phyloP scores from a whole-genome alignment of 2,329 filamentous ascomycete species.

The Colletotrichum sansevieriae region DNA sequence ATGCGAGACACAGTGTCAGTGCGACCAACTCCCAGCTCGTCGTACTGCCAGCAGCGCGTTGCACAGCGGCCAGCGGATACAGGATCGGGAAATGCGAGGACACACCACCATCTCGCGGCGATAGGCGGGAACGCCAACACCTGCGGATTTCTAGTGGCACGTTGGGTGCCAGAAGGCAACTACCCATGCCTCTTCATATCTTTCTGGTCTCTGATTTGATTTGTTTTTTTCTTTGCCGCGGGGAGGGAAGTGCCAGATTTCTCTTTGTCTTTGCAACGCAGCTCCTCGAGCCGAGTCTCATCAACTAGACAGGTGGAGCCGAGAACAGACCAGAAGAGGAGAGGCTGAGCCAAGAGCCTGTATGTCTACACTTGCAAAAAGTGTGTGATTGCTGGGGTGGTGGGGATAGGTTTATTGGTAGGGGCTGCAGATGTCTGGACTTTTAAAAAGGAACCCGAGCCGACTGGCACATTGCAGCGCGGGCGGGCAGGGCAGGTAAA shows the following conservation, averaged over 20 bases:
- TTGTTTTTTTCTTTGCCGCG: slow-evolving; percentile 8
- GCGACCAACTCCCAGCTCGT: slow-evolving; percentile 49
- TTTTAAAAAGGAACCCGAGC: slow-evolving; percentile 34
- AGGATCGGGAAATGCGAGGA: slow-evolving; percentile 56
- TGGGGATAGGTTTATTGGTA: slow-evolving; percentile 7
- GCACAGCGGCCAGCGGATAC: slow-evolving; percentile 56
- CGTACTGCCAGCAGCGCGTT: slow-evolving; percentile 61
- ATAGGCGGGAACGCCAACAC: slow-evolving; percentile 50
- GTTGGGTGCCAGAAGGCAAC: slow-evolving; percentile 51
- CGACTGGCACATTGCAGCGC: slow-evolving; percentile 34
- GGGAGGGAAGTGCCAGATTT: slow-evolving; percentile 8
- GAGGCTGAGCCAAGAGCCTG: slow-evolving; percentile 10
- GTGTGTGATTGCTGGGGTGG: slow-evolving; percentile 13
- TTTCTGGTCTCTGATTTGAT: background rate
- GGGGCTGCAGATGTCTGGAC: slow-evolving; percentile 18
- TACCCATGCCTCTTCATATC: slow-evolving; percentile 49
- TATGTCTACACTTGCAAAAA: slow-evolving; percentile 19
- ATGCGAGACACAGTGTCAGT: slow-evolving; percentile 51
- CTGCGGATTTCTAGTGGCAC: slow-evolving; percentile 51
- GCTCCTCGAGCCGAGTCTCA: background rate
- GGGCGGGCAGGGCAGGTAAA: background rate
- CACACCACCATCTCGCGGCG: slow-evolving; percentile 50
- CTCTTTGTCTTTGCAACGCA: slow-evolving; percentile 18
- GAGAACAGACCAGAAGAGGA: slow-evolving; percentile 10
- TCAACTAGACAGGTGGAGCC: slow-evolving; percentile 14